Evolutionary conservation across 345 rosid genomes (phyloP).

Genomic region (Streptanthus diversifolius): DNA sequence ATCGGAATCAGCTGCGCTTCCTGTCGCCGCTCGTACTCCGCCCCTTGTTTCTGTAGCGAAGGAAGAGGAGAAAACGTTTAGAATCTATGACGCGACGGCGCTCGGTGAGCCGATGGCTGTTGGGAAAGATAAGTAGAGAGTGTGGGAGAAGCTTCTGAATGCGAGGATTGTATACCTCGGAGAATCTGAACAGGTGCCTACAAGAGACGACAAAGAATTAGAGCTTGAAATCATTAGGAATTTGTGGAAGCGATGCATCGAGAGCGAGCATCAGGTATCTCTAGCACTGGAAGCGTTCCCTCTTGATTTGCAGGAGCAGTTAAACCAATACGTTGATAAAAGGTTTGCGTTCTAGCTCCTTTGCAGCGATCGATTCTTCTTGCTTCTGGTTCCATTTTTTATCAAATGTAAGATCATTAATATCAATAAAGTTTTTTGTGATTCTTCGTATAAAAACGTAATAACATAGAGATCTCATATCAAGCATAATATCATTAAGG

Average conservation of each 20-base stretch:
- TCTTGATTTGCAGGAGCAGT: conserved; percentile 59
- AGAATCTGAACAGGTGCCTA: conserved; percentile 89
- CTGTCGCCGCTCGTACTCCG: background rate
- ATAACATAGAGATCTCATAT: too few species aligned
- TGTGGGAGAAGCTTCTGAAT: conserved; percentile 82
- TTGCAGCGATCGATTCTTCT: background rate
- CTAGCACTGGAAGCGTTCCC: conserved; percentile 83
- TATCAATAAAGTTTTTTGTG: too few species aligned
- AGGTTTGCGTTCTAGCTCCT: conserved; percentile 42
- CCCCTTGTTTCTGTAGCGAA: conserved; percentile 27
- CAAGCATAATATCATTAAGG: too few species aligned
- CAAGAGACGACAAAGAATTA: conserved; percentile 64
- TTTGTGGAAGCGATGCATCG: conserved; percentile 52
- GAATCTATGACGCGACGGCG: conserved; percentile 81
- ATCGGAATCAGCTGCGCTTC: conserved; percentile 12
- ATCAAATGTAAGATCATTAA: too few species aligned
- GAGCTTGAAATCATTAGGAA: conserved; percentile 75
- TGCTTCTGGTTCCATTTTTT: background rate
- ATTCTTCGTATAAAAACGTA: too few species aligned
- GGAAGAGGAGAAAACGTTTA: conserved; percentile 42
- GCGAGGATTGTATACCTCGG: conserved; percentile 81
- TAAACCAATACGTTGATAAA: conserved; percentile 53
- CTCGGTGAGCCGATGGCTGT: conserved; percentile 92
- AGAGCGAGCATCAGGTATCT: conserved; percentile 50
- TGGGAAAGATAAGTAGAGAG: conserved; percentile 75